Conservation (phyloP, 2,329 filamentous ascomycete genomes). For the Diaporthe longicolla region DNA sequence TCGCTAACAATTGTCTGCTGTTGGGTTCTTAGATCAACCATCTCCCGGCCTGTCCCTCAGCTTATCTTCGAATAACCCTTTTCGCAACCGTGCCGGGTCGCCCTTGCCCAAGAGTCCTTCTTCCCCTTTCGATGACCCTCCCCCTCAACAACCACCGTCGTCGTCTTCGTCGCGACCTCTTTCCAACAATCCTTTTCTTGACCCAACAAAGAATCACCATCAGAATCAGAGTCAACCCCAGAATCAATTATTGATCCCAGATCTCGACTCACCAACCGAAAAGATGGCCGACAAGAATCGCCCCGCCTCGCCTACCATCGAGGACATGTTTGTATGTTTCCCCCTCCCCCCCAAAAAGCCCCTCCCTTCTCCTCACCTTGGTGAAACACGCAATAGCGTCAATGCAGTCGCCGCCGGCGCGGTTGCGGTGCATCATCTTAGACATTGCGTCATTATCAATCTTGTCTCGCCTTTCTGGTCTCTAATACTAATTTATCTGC, state of each 20-base stretch:
- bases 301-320: constrained; percentile 67
- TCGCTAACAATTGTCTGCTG: constrained; percentile 45
- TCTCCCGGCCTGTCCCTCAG: constrained; percentile 73
- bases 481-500: constrained; percentile 49
- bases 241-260: constrained; percentile 49
- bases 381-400: constrained; percentile 31
- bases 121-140: constrained; percentile 73
- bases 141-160: constrained; percentile 49
- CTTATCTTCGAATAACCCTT: constrained; percentile 87
- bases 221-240: constrained; percentile 46
- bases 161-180: constrained; percentile 62
- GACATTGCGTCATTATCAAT: constrained; percentile 14
- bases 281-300: constrained; percentile 65
- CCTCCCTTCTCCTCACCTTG: constrained; percentile 17
- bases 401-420: constrained; percentile 17
- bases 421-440: not conserved
- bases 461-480: not conserved
- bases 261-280: constrained; percentile 43
- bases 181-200: constrained; percentile 84
- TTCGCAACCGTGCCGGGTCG: constrained; percentile 79
- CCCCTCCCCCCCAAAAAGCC: constrained; percentile 7
- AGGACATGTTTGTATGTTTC: constrained; percentile 79
- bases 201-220: constrained; percentile 59
- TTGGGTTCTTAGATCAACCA: constrained; percentile 57
- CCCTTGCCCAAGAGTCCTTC: constrained; percentile 61